Conservation (phyloP, 164 flowering plant species). For the Sextonia rubra region DNA sequence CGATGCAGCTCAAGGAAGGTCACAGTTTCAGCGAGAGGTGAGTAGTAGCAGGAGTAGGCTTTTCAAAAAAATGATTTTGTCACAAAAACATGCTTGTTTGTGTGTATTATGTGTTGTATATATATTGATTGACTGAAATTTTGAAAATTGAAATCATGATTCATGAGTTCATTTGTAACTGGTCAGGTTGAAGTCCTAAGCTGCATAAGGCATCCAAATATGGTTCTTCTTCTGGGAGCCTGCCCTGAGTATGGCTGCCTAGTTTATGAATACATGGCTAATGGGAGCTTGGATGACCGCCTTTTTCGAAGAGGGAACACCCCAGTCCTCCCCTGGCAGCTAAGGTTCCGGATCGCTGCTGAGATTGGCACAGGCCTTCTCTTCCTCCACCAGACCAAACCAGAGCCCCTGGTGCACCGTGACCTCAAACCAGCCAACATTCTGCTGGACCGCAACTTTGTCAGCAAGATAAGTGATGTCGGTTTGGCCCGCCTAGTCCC, state of each 20-base stretch:
- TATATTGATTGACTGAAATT: no score
- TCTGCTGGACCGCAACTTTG: slow-evolving; percentile 60
- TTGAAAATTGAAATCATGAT: no score
- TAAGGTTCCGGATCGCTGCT: slow-evolving; percentile 57
- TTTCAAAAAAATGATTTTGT: neutral
- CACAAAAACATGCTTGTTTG: neutral
- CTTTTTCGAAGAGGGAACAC: slow-evolving; percentile 48
- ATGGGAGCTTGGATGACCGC: slow-evolving; percentile 71
- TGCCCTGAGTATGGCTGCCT: slow-evolving; percentile 75
- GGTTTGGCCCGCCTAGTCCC: slow-evolving; percentile 75
- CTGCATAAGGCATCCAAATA: slow-evolving; percentile 76
- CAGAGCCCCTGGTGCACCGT: slow-evolving; percentile 70
- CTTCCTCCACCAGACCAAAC: slow-evolving; percentile 73
- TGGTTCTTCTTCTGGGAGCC: slow-evolving; percentile 84
- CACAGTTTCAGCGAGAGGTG: slow-evolving; percentile 76
- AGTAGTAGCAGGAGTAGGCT: neutral
- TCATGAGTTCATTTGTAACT: slow-evolving; percentile 1
- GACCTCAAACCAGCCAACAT: slow-evolving; percentile 72
- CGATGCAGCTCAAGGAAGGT: slow-evolving; percentile 76
- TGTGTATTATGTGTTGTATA: no score
- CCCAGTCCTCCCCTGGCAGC: slow-evolving; percentile 57
- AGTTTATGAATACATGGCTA: slow-evolving; percentile 70
- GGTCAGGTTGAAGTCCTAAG: slow-evolving; percentile 65
- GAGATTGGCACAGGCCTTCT: slow-evolving; percentile 66
- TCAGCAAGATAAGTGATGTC: slow-evolving; percentile 70